Conservation (phyloP, 163 green algal genomes). For the Coccomyxa subellipsoidea region DNA sequence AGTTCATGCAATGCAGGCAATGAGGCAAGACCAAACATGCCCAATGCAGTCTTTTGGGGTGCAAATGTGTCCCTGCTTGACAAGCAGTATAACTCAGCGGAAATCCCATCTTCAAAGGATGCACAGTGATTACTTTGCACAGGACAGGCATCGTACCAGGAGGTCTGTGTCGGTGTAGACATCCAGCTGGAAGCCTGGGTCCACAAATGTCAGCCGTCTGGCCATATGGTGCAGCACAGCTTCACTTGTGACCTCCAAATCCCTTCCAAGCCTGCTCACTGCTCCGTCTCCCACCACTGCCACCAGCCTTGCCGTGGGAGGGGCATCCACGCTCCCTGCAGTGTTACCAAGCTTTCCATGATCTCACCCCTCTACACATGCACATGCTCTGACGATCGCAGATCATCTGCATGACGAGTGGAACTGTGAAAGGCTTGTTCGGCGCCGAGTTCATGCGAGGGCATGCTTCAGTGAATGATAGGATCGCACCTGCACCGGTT, state of each 20-base stretch:
- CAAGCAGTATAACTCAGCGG: too few relatives aligned
- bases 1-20: too few relatives aligned
- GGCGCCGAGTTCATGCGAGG: too few relatives aligned
- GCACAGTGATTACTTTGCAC: background rate
- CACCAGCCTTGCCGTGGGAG: background rate
- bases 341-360: background rate
- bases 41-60: background rate
- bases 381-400: too few relatives aligned
- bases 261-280: background rate
- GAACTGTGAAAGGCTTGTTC: too few relatives aligned
- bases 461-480: too few relatives aligned
- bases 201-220: slow-evolving; percentile 13
- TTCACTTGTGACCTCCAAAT: slow-evolving; percentile 2
- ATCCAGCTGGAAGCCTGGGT: slow-evolving; percentile 16
- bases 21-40: background rate
- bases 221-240: slow-evolving; percentile 20
- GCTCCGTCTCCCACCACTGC: background rate
- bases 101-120: background rate
- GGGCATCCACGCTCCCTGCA: background rate
- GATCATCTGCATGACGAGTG: too few relatives aligned
- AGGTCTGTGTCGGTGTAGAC: slow-evolving; percentile 17
- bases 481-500: too few relatives aligned
- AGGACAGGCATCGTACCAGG: background rate
- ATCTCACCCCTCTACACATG: background rate
- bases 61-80: too few relatives aligned